Conservation (phyloP, 75 land plant species). For the Pseudotsuga menziesii region DNA sequence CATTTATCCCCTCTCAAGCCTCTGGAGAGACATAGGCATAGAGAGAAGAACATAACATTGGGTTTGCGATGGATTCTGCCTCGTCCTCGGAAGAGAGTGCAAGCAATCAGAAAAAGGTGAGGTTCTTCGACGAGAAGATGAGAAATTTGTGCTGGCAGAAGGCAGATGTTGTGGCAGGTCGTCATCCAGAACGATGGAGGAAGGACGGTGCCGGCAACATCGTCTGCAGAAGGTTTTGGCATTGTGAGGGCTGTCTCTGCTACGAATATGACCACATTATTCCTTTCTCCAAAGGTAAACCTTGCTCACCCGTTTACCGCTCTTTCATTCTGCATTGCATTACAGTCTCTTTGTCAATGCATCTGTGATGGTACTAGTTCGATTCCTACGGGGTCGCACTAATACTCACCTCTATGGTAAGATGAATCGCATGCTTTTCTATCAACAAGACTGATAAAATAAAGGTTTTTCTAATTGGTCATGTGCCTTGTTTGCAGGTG, state of each 20-base stretch:
- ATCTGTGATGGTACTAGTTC: neutral
- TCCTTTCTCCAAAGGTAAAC: conserved; percentile 84
- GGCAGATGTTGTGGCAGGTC: conserved; percentile 78
- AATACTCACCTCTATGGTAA: no score
- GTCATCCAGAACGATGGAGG: conserved; percentile 96
- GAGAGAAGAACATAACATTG: no score
- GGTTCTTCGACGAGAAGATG: conserved; percentile 70
- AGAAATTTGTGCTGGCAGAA: conserved; percentile 74
- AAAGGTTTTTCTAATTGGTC: no score
- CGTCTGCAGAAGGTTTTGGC: conserved; percentile 79
- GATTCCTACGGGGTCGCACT: no score
- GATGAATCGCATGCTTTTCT: no score
- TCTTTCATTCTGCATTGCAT: neutral
- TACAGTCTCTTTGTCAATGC: neutral
- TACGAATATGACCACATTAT: conserved; percentile 91
- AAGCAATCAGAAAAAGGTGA: conserved; percentile 21
- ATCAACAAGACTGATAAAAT: no score
- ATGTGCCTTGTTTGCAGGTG: conserved; percentile 48
- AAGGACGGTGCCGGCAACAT: conserved; percentile 85
- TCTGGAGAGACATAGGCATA: no score
- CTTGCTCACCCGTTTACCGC: neutral
- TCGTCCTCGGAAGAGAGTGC: no score
- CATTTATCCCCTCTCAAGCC: no score
- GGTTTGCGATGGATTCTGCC: no score
- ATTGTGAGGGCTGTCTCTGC: conserved; percentile 93